Conservation (phyloP, 495 filamentous ascomycete genomes). For the Podospora pseudocomata region DNA sequence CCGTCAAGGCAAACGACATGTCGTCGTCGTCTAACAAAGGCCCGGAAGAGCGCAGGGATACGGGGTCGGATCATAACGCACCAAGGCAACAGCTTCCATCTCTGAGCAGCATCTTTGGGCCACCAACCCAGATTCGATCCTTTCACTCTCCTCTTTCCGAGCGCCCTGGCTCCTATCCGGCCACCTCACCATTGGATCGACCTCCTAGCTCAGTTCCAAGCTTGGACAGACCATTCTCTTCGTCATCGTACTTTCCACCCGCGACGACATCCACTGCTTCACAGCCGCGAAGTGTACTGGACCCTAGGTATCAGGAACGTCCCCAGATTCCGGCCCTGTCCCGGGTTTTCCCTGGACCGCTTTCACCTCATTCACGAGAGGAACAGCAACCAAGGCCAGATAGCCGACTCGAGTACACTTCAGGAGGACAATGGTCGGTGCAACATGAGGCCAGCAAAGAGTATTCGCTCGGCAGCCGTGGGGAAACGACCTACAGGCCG, state of each 20-base stretch:
- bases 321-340: conserved; percentile 40
- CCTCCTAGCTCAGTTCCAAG: conserved; percentile 21
- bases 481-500: conserved; percentile 20
- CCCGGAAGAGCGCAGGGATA: conserved; percentile 37
- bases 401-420: conserved; percentile 24
- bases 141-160: conserved; percentile 45
- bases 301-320: conserved; percentile 38
- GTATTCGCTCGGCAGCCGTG: conserved; percentile 27
- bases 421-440: conserved; percentile 28
- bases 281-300: conserved; percentile 43
- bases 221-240: conserved; percentile 35
- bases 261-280: conserved; percentile 18
- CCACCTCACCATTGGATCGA: conserved; percentile 43
- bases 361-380: conserved; percentile 37
- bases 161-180: conserved; percentile 38
- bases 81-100: conserved; percentile 50
- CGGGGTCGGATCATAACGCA: conserved; percentile 22
- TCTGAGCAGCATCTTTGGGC: conserved; percentile 52
- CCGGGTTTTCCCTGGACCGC: conserved; percentile 40
- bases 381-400: conserved; percentile 31
- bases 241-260: conserved; percentile 48
- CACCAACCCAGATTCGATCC: conserved; percentile 37
- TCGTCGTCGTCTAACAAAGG: conserved; percentile 32
- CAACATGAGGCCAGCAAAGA: conserved; percentile 32
- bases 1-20: conserved; percentile 42